Conservation (phyloP, 306 rosid genomes). For the Acacia melanoxylon region DNA sequence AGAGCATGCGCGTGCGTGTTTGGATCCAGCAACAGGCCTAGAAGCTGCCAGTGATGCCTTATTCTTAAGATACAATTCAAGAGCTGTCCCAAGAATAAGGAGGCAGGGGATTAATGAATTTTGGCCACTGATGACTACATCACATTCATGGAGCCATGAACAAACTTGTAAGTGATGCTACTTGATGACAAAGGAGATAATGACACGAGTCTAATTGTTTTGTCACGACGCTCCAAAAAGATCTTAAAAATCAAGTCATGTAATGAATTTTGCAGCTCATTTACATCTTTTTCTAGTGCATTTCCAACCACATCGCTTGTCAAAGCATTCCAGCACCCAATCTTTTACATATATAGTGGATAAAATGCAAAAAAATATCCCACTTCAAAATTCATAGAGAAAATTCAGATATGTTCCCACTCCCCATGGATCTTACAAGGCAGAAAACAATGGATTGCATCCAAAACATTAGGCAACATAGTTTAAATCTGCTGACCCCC, state of each 20-base stretch:
- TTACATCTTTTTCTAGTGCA: constrained; percentile 14
- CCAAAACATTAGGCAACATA: neutral
- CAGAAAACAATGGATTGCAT: neutral
- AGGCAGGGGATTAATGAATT: constrained; percentile 44
- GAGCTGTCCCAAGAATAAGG: constrained; percentile 40
- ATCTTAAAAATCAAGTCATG: constrained; percentile 11
- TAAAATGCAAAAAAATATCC: neutral
- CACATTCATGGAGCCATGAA: constrained; percentile 68
- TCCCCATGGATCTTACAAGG: neutral
- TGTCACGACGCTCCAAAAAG: neutral
- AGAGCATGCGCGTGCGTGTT: too few species aligned
- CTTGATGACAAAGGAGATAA: constrained; percentile 54
- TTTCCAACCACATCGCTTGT: constrained; percentile 8
- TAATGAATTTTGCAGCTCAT: constrained; percentile 3
- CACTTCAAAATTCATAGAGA: neutral
- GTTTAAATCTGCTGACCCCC: neutral
- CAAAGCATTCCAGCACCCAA: neutral
- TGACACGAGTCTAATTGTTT: constrained; percentile 45
- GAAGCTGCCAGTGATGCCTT: constrained; percentile 60
- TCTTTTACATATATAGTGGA: constrained; percentile 1
- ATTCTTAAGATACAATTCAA: constrained; percentile 49
- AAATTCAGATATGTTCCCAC: neutral
- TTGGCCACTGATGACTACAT: constrained; percentile 68
- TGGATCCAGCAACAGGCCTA: constrained; percentile 68
- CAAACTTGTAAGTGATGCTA: constrained; percentile 36